Percentiles rank a stretch among this genome's conserved stretches.
Conservation (phyloP, 768 basidiomycete species). For the Collybia sordida region DNA sequence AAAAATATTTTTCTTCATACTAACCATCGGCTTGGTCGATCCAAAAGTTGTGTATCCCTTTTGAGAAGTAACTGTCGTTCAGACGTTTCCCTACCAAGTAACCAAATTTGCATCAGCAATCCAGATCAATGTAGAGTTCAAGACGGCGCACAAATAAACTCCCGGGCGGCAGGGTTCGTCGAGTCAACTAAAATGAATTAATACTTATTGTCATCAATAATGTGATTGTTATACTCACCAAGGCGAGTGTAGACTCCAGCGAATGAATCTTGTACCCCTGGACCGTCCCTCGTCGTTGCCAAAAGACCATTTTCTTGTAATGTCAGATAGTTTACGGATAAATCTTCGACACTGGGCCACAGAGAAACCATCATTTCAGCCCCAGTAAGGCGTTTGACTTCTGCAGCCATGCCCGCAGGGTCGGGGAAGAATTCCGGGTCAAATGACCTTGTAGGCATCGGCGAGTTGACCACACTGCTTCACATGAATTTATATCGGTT, state of each 20-base stretch:
- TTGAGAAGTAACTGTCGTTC: slow-evolving; percentile 35
- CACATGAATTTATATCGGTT: neutral
- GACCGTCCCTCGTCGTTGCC: slow-evolving; percentile 33
- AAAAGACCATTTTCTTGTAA: slow-evolving; percentile 29
- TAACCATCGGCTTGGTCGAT: slow-evolving; percentile 37
- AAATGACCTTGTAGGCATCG: slow-evolving; percentile 25
- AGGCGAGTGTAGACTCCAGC: slow-evolving; percentile 34
- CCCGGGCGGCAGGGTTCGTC: slow-evolving; percentile 33
- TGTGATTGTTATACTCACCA: slow-evolving; percentile 8
- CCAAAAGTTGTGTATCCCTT: slow-evolving; percentile 37
- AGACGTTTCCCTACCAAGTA: slow-evolving; percentile 26
- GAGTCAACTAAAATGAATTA: slow-evolving; percentile 24
- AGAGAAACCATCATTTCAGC: slow-evolving; percentile 39
- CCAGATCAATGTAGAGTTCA: neutral
- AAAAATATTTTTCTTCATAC: neutral
- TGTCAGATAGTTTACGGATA: slow-evolving; percentile 31
- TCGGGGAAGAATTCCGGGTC: slow-evolving; percentile 33
- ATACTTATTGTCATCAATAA: neutral
- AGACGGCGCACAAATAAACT: slow-evolving; percentile 30
- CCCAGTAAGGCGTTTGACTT: slow-evolving; percentile 32
- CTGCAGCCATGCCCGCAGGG: slow-evolving; percentile 29
- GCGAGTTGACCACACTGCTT: too few relatives aligned
- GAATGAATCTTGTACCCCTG: slow-evolving; percentile 34
- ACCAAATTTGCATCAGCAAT: neutral
- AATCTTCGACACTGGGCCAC: slow-evolving; percentile 37